Evolutionary conservation across 2,329 filamentous ascomycete species (phyloP).

Genomic region (Colletotrichum gloeosporioides): DNA sequence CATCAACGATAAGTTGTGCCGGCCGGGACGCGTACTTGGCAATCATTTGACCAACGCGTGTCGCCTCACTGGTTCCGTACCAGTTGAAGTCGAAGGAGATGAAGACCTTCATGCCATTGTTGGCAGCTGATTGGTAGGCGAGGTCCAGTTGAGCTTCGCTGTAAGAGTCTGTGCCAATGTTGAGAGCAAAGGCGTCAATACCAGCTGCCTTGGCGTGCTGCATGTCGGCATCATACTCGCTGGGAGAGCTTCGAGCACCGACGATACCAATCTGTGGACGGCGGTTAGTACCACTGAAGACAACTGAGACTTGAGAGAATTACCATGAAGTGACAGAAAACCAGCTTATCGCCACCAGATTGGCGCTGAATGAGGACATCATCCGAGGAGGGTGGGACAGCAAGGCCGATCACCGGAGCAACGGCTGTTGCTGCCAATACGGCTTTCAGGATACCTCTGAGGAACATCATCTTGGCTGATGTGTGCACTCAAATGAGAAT

Average conservation of each 20-base stretch:
- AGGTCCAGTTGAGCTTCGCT: slow-evolving; percentile 51
- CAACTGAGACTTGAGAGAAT: neutral
- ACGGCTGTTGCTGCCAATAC: neutral
- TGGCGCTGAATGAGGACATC: neutral
- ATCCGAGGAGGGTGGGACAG: neutral
- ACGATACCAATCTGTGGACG: slow-evolving; percentile 46
- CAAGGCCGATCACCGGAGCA: neutral
- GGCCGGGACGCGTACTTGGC: slow-evolving; percentile 46
- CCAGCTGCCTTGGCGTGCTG: slow-evolving; percentile 42
- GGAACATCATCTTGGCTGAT: neutral
- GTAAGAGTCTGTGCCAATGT: slow-evolving; percentile 50
- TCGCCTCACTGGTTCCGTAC: slow-evolving; percentile 40
- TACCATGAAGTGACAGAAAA: slow-evolving; percentile 51
- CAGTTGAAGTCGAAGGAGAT: slow-evolving; percentile 64
- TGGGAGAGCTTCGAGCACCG: slow-evolving; percentile 42
- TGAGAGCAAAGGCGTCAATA: slow-evolving; percentile 55
- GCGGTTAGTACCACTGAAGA: neutral
- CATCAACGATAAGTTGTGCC: slow-evolving; percentile 54
- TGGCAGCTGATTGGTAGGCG: slow-evolving; percentile 54
- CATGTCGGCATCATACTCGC: slow-evolving; percentile 54
- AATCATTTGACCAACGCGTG: slow-evolving; percentile 48
- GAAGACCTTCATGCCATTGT: slow-evolving; percentile 57
- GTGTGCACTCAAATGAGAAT: neutral
- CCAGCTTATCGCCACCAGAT: slow-evolving; percentile 25
- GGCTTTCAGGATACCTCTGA: neutral